Evolutionary conservation across 768 basidiomycete species (phyloP), one percentile per base, ranked within the genome.

Genomic region (Trametes gibbosa): DNA sequence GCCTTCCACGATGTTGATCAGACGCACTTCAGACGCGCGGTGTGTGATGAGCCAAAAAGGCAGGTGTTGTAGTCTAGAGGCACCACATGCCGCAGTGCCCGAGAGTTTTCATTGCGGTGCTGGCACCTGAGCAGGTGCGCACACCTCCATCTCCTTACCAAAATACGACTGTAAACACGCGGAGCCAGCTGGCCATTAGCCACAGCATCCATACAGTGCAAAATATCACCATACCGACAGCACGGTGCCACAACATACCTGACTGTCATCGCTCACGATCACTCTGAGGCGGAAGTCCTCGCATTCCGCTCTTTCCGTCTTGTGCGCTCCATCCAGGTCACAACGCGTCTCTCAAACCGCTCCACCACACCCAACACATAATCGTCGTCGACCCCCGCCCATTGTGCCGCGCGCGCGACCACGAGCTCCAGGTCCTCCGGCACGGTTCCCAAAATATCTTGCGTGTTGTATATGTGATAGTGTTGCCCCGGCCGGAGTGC

Each of bases 391-490:
- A 87, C 80, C 1, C 90, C 87, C 0, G 79, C 71, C 76, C 86
- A 84, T 41, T 68, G 54, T 6, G 81, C 82, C 0, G 77, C 86
- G 19, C 79, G 77, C 21, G 69, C 68, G 0, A 92, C 56, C 9
- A 94, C 77, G 40, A 69, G 51, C 32, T 74, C 76, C 61, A 82
- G 82, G 47, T 83, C 82, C 5, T 67, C 73, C 2, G 83, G 77
- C 27, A 89, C 58, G 5, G 73, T 73, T 34, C 92, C 92, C 25
- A 83, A 73, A 50, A 82, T 74, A 63, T 94, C 94, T n/a, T 76
- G 76, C n/a, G 79, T 74, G 34, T 84, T 77, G 74, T 85, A 92
- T 48, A 92, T 81, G 49, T 75, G 75, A 73, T 88, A 85, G 50
- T 72, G 72, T 59, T 83, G 81, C 1, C 88, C 91, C 3, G 89